Evolutionary conservation across 345 rosid genomes (phyloP), one percentile per base, ranked within the genome.

Genomic region (Erucastrum elatum): DNA sequence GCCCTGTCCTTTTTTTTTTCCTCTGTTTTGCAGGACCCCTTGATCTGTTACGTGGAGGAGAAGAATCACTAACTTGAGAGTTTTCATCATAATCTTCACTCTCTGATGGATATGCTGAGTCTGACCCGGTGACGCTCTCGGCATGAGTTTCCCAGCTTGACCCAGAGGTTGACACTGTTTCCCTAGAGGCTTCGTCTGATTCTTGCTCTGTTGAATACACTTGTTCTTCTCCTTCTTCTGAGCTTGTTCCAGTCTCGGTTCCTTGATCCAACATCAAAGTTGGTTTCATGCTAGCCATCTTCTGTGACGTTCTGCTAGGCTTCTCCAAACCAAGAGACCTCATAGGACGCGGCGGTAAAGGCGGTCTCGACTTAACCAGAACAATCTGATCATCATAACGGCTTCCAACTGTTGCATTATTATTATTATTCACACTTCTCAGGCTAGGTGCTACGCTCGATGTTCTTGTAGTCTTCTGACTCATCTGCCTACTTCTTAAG

Each of bases 1-100:
- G 26, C 41, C 94, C 93, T 2, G 82, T 51, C 10, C 80, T 44
- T 8, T 9, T 12, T 16, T 39, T 74, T 81, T 68, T 74, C 60
- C 75, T 74, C 15, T 53, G 76, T 31, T 76, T 83, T 33, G 16
- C 4, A 2, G 1, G 26, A 68, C 4, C 64, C 21, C 53, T 37
- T 46, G 79, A 59, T 73, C 51, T 70, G 60, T 61, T 58, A 35
- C 51, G 46, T 64, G 64, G 70, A 66, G 74, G 78, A 73, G 83
- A 51, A 73, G 83, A 51, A 13, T 46, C 69, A 27, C 67, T 44
- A 4, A 4, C 72, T 77, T 72, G 46, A 49, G 74, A 68, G 15
- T 8, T 68, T 16, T 46, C 55, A 46, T 13, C 55, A 55, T 17
- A 27, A 67, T 12, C 53, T 6, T 76, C 74, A 66, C 80, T 80